Evolutionary conservation across 2,329 filamentous ascomycete species (phyloP), one percentile per base, ranked within the genome.

Genomic region (Xylaria sp.): DNA sequence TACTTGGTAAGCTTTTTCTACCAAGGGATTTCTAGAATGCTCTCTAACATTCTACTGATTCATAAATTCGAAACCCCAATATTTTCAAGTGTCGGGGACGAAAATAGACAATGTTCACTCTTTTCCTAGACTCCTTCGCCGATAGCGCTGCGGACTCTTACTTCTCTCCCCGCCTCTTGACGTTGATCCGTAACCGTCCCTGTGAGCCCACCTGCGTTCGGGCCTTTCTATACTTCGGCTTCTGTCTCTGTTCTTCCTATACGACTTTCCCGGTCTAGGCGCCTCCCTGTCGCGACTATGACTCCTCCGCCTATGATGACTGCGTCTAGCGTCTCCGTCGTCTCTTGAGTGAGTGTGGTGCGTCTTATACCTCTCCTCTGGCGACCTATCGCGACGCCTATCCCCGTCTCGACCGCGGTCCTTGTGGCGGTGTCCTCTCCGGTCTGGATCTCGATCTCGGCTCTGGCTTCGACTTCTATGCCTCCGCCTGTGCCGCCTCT

Each of bases 281-380:
- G 58, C 41, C 15, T 66, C 67, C 19, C 64, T 57, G 13, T 67
- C 70, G 3, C 62, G 64, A 49, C 68, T 70, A 38, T 70, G 48
- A 43, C 60, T 66, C 41, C 67, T 66, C 44, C 64, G 66, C 54
- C 63, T 67, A 17, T 65, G 48, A 79, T 79, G 47, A 83, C 77
- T 9, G 80, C 80, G 55, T 81, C 79, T 49, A 76, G 77, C 29
- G 73, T 79, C 44, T 73, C 62, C 81, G 80, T 60, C 88, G 72
- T 60, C 80, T 75, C 60, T 77, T n/a, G 61, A 49, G 38, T 58
- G 62, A 59, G 70, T 49, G 21, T 47, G 66, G 33, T 57, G 57
- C 11, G 62, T 40, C 17, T 70, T 71, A 9, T 71, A 63, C 55
- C 64, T 65, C 29, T 66, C 63, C 53, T 63, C 69, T 21, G 71